Percentiles rank a stretch among this genome's conserved stretches.
Conservation (phyloP, 305 asterid genomes). For the Petunia hybrid region DNA sequence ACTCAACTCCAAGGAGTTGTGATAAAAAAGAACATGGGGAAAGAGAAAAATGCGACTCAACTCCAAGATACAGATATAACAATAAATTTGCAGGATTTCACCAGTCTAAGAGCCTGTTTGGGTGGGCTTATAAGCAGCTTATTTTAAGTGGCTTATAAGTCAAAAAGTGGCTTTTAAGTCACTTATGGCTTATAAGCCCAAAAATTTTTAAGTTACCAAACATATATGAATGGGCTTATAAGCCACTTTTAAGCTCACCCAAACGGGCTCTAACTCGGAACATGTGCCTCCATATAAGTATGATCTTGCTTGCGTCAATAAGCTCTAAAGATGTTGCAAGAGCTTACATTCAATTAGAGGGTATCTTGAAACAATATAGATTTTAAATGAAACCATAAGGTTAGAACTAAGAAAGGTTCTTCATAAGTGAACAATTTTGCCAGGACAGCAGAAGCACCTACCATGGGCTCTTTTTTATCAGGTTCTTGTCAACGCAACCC, state of each 20-base stretch:
- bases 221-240: too few species aligned
- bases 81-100: neutral
- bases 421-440: neutral
- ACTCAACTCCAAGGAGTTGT: conserved; percentile 8
- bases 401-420: neutral
- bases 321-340: conserved; percentile 11
- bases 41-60: neutral
- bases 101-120: too few species aligned
- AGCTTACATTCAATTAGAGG: neutral
- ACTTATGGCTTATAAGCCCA: too few species aligned
- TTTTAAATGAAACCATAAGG: neutral
- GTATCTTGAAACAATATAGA: conserved; percentile 2
- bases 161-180: too few species aligned
- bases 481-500: conserved; percentile 71
- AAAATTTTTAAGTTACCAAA: too few species aligned
- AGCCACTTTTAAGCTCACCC: too few species aligned
- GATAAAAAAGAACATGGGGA: neutral
- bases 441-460: conserved; percentile 42
- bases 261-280: conserved; percentile 20
- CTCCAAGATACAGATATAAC: neutral
- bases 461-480: conserved; percentile 84
- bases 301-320: conserved; percentile 14
- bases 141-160: too few species aligned
- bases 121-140: too few species aligned
- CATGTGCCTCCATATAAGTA: neutral